Evolutionary conservation across 2,329 filamentous ascomycete genomes (phyloP), one percentile per base, ranked within the genome.

Genomic region (Raffaelea albimanens): DNA sequence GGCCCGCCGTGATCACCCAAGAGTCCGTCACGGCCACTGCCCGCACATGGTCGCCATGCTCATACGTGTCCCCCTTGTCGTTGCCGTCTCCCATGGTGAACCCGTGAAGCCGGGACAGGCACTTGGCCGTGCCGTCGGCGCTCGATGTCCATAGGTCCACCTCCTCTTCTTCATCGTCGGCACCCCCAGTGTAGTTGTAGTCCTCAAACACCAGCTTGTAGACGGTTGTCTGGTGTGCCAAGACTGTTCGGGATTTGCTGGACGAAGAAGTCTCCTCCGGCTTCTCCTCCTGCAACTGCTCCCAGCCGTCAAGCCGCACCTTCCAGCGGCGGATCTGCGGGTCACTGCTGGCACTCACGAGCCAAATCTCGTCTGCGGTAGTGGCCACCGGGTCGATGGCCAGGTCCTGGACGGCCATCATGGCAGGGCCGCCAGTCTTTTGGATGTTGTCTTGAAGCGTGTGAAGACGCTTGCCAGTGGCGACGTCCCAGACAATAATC

Each of bases 101-200:
- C 18, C 72, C 73, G 41, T 76, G 78, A 21, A 73, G 69, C 45
- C 89, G 74, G 1, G 82, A 75, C 9, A 96, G 73, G 56, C 87
- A 90, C 63, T 91, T 93, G 2, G 82, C 82, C 1, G 85, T 89
- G 56, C 88, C 93, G 63, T 98, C 93, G 4, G 88, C 89, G 51
- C 88, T 95, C 5, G 90, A 85, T 8, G 91, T 96, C 89, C 89
- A 97, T 14, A 96, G 67, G 57, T 96, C 87, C 29, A 76, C 80
- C 13, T 78, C 75, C 7, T 80, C 78, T 31, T 67, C 68, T 5
- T 71, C 67, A 16, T 63, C 60, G 53, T 89, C 84, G n/a, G 23
- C 43, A 14, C 16, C 46, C 25, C 31, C 45, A 16, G 10, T 23
- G 47, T 49, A 49, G 49, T 46, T 25, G 38, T 39, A 23, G 41